Evolutionary conservation across 2,329 filamentous ascomycete genomes (phyloP).

Genomic region (Drechslera avenae): DNA sequence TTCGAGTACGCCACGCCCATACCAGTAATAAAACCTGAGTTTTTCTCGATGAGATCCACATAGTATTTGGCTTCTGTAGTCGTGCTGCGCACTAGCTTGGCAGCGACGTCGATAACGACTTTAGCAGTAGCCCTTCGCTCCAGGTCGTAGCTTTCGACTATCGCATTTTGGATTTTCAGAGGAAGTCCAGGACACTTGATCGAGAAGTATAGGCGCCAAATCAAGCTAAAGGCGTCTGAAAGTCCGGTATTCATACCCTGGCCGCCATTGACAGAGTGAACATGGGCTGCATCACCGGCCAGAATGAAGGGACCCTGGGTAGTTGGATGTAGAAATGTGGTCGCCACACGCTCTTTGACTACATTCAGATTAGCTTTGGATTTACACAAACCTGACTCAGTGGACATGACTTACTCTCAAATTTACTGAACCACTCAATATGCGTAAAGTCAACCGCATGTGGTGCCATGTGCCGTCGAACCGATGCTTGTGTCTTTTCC

Average conservation of each 20-base stretch:
- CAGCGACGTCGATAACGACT: conserved; percentile 56
- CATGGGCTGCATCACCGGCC: conserved; percentile 28
- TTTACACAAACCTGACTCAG: too few species aligned
- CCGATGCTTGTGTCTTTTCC: conserved; percentile 50
- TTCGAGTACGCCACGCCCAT: conserved; percentile 52
- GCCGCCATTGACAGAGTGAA: conserved; percentile 30
- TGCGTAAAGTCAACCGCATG: conserved; percentile 51
- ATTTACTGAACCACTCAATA: conserved; percentile 59
- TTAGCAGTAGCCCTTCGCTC: conserved; percentile 54
- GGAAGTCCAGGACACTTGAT: conserved; percentile 6
- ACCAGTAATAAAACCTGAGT: conserved; percentile 58
- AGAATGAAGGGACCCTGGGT: conserved; percentile 21
- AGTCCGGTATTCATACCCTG: conserved; percentile 31
- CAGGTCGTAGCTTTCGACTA: conserved; percentile 52
- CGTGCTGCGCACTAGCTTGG: conserved; percentile 54
- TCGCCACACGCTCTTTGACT: conserved; percentile 28
- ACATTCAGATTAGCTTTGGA: not conserved
- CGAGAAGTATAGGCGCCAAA: conserved; percentile 21
- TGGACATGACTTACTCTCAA: conserved; percentile 46
- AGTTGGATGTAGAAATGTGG: conserved; percentile 18
- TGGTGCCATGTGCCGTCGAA: conserved; percentile 53
- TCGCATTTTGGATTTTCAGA: not conserved
- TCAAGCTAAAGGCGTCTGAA: conserved; percentile 23
- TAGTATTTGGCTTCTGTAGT: conserved; percentile 53
- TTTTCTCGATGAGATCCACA: conserved; percentile 55